Base-by-base conservation (phyloP, 2,329 filamentous ascomycete genomes). In the Pseudonectria foliicola region DNA sequence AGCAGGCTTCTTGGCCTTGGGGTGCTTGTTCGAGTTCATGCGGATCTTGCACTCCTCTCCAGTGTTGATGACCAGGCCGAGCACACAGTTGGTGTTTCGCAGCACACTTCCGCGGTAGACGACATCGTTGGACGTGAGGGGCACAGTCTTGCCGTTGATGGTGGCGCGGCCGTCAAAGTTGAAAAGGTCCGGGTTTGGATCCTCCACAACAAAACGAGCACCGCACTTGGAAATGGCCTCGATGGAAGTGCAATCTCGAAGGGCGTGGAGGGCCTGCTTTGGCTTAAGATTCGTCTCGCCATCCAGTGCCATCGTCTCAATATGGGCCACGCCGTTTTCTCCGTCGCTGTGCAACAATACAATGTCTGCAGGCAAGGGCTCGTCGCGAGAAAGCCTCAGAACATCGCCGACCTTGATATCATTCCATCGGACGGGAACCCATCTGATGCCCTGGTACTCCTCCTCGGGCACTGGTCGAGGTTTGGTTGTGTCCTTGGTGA, bases 31-130 rank as follows among this genome's bases (percentile, higher is more conserved):
- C 32, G 87, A 82, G 53, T 94, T 94, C 83, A 92, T 88, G 30
- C 87, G 82, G 39, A 93, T 89, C 58, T 92, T 93, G 63, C 85
- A 93, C 57, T 94, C 87, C 56, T 93, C 85, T 24, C 85, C 85
- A 0, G 84, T 88, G 60, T 95, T 95, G 46, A 95, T 80, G 23
- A 94, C 84, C 51, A 95, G 43, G 2, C 87, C 88, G 30, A 86
- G 67, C 4, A 79, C 82, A 42, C 71, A 69, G 5, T 70, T 68
- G 0, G 88, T 95, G 54, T 95, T 95, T 34, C 89, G 75, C 37
- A 95, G 58, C 4, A 89, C 75, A 50, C 86, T 92, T 27, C 89
- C 89, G 31, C 89, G 81, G 57, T 93, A 94, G 6, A 95, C 68
- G 34, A 95, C 78, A 49, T 95, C 85, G 37, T 77, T 82, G 27